phyloP scores from a whole-genome alignment of 1,139 yeast species.

The Nakaseomyces delphensis region DNA sequence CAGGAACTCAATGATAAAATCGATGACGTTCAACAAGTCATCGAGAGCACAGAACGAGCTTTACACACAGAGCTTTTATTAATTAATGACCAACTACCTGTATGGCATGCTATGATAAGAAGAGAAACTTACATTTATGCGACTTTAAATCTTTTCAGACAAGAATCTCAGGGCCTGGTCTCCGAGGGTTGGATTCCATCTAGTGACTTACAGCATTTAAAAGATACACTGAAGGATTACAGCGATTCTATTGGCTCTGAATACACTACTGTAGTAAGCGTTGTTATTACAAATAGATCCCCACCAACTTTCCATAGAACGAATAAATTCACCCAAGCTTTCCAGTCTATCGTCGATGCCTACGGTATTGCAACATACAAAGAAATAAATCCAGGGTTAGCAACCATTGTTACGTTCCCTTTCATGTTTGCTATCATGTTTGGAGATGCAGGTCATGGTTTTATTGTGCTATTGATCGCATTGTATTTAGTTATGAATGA shows the following conservation, averaged over 20 bases:
- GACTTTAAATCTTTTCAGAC: conserved; percentile 58
- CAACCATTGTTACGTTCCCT: conserved; percentile 74
- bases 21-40: conserved; percentile 50
- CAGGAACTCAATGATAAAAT: conserved; percentile 40
- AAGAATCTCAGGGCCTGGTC: conserved; percentile 55
- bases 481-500: conserved; percentile 52
- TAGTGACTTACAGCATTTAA: conserved; percentile 37
- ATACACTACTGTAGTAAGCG: conserved; percentile 57
- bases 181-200: conserved; percentile 81
- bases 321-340: conserved; percentile 67
- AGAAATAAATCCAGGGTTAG: conserved; percentile 73
- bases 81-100: conserved; percentile 53
- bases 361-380: conserved; percentile 71
- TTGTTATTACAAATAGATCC: conserved; percentile 54
- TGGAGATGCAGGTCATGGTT: conserved; percentile 80
- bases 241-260: conserved; percentile 34
- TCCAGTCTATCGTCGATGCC: conserved; percentile 71
- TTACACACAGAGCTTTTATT: conserved; percentile 61
- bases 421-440: conserved; percentile 85
- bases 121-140: conserved; percentile 64
- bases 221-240: conserved; percentile 34
- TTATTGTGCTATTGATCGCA: conserved; percentile 55
- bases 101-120: conserved; percentile 61
- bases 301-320: conserved; percentile 78
- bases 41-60: conserved; percentile 49